Evolutionary conservation across 176 grass and related monocot genomes (phyloP).

Genomic region (Musa troglodytarum): DNA sequence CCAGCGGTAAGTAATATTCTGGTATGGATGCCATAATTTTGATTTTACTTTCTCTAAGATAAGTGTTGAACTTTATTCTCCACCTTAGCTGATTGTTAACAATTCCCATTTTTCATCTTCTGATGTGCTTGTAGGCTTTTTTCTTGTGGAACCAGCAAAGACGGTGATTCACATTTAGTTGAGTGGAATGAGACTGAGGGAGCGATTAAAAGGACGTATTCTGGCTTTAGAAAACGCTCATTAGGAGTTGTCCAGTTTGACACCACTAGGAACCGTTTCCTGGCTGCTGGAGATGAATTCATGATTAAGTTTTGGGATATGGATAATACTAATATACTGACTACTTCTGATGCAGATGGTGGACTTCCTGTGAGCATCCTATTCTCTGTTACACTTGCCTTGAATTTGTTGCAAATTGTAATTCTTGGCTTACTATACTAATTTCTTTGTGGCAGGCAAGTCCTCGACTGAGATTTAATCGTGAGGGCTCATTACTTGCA

Average conservation of each 20-base stretch:
- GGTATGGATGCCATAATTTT: background rate
- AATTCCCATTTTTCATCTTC: background rate
- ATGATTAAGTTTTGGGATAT: slow-evolving; percentile 26
- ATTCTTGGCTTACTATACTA: background rate
- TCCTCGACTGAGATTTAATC: slow-evolving; percentile 93
- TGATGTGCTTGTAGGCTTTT: slow-evolving; percentile 6
- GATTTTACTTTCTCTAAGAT: background rate
- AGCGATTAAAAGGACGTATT: background rate
- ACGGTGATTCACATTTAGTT: slow-evolving; percentile 13
- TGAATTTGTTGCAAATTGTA: background rate
- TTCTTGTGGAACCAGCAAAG: slow-evolving; percentile 14
- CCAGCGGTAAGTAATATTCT: background rate
- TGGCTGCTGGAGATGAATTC: slow-evolving; percentile 18
- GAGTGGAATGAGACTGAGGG: slow-evolving; percentile 13
- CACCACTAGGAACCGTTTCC: slow-evolving; percentile 9
- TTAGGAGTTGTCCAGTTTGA: slow-evolving; percentile 14
- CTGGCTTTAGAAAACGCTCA: slow-evolving; percentile 2
- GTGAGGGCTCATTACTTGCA: slow-evolving; percentile 91
- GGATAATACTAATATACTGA: slow-evolving; percentile 7
- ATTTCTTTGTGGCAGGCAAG: slow-evolving; percentile 50
- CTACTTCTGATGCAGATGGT: slow-evolving; percentile 9
- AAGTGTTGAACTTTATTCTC: background rate
- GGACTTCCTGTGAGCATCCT: slow-evolving; percentile 5
- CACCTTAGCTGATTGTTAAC: background rate
- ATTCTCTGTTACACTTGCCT: background rate